A percentile compares a stretch with the other conserved stretches of the same genome.
phyloP scores from a whole-genome alignment of 441 rosid genomes.

The Gossypium gossypioides region DNA sequence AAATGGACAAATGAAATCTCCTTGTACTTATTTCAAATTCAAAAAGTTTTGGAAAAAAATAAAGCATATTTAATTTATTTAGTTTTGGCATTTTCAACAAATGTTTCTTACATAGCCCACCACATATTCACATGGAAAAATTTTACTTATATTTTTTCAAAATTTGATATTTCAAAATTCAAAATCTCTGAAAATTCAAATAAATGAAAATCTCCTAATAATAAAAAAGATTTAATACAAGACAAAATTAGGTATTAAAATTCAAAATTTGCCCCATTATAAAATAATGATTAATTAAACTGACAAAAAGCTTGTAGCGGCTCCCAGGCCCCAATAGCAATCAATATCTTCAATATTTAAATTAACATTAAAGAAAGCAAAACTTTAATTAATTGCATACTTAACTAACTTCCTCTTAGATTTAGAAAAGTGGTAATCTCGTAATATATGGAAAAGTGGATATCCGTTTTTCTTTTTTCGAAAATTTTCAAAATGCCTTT shows the following conservation, averaged over 20 bases:
- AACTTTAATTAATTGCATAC: not conserved
- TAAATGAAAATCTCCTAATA: not conserved
- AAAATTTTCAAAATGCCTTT: constrained; percentile 9
- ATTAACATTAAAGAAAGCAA: not conserved
- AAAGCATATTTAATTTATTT: not conserved
- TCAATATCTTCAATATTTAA: not conserved
- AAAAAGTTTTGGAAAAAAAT: not conserved
- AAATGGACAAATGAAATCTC: not conserved
- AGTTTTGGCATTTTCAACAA: not conserved
- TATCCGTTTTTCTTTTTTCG: not conserved
- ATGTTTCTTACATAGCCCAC: not conserved
- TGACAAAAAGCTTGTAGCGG: not conserved
- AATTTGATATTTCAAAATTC: not conserved
- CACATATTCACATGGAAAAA: not conserved
- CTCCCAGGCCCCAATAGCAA: not conserved
- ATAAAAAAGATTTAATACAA: not conserved
- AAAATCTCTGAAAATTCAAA: not conserved
- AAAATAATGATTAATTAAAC: not conserved
- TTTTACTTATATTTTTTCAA: not conserved
- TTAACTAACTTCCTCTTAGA: not conserved
- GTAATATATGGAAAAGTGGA: constrained; percentile 9
- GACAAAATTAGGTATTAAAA: not conserved
- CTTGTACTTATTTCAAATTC: not conserved
- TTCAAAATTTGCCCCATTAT: not conserved
- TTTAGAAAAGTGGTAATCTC: not conserved